Conservation (phyloP, 73 alveolate genomes). For the Durusdinium trenchii region DNA sequence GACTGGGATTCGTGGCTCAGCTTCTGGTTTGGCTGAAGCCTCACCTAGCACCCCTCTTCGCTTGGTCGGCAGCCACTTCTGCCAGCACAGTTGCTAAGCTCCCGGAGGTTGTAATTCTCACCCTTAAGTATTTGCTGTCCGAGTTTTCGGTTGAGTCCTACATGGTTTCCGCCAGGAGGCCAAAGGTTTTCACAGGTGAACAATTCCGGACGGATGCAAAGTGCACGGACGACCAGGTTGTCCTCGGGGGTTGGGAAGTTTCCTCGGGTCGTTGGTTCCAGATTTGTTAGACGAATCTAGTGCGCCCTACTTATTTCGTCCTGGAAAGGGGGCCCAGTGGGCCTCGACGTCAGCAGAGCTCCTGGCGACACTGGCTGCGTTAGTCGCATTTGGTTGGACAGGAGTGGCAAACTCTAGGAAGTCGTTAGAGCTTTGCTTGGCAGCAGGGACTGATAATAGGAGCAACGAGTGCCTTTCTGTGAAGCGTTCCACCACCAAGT, state of each 20-base stretch:
- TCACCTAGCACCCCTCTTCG: background rate
- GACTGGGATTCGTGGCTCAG: background rate
- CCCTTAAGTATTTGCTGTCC: background rate
- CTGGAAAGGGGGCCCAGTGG: background rate
- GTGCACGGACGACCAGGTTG: background rate
- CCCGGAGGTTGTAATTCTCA: background rate
- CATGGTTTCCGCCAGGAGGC: background rate
- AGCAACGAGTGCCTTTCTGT: background rate
- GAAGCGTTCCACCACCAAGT: background rate
- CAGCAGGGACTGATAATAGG: background rate
- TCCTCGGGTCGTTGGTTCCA: background rate
- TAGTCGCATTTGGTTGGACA: background rate
- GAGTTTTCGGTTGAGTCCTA: background rate
- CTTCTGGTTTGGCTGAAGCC: background rate
- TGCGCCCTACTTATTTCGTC: background rate
- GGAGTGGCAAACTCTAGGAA: background rate
- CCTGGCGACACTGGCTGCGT: background rate
- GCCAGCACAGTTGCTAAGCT: background rate
- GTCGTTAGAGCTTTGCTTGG: background rate
- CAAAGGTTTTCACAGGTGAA: background rate
- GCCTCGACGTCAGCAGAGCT: background rate
- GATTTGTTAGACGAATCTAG: background rate
- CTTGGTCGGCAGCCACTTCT: background rate
- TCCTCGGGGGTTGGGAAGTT: background rate
- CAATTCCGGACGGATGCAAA: background rate